Evolutionary conservation across 2,329 filamentous ascomycete species (phyloP), one percentile per base, ranked within the genome.

Genomic region (Penicillium palitans): DNA sequence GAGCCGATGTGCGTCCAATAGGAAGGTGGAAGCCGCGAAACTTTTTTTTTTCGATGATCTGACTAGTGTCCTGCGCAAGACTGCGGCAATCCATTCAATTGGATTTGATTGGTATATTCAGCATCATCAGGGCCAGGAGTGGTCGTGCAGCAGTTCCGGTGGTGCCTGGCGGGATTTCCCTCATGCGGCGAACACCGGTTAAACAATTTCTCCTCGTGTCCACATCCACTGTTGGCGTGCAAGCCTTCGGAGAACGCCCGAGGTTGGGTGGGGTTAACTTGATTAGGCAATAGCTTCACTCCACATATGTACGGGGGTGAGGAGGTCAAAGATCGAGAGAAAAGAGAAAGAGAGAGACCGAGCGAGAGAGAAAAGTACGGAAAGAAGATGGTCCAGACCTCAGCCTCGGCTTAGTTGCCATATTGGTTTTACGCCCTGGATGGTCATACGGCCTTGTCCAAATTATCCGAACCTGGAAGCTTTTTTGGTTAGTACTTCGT

Each of bases 141-240:
- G 29, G 21, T 33, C 12, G 46, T 19, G 47, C 39, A 39, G 51
- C 31, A 37, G 10, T 42, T 44, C 29, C 15, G n/a, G 27, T 49
- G 33, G 42, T 54, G 42, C 52, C 42, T 54, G 42, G 31, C 40
- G 39, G 45, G 24, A 31, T 29, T 51, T 42, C 17, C n/a, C 24
- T 35, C 17, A 37, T 35, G 21, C 37, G 19, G 19, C 27, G 21
- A n/a, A 45, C 27, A 33, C 27, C 51, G 29, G 3, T 46, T 37
- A 41, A 21, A 48, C 44, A 24, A 33, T 10, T 19, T 29, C 33
- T 35, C 52, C 54, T 52, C 54, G 54, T 57, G 40, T 44, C 54
- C 37, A 31, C 15, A 17, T 9, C 21, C 24, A 48, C 21, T 47
- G 19, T 21, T 55, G 44, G 52, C 10, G 52, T 35, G 17, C 13